Base-by-base conservation (phyloP, 2,329 filamentous ascomycete genomes). In the Myriosclerotinia duriaeana region DNA sequence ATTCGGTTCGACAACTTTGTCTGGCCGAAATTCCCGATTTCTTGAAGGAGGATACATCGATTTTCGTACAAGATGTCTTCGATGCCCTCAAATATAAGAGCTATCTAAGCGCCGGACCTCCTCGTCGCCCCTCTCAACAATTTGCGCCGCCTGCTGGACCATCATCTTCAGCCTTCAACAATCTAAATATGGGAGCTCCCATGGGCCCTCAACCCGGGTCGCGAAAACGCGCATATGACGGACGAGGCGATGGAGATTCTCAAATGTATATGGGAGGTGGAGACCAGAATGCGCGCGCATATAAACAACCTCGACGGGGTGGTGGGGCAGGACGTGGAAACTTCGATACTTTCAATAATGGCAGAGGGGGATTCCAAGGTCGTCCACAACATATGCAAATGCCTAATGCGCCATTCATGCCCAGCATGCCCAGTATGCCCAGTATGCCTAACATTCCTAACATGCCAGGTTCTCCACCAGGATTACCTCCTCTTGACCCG, bases 11-110 rank as follows among this genome's bases (percentile, higher is more conserved):
- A 73, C 80, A 83, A 72, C 84, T 89, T 62, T 92, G 89, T 77
- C 83, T 91, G 74, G 82, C 85, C 64, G 89, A 92, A 76, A 87
- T 94, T 52, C 84, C 85, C 2, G 90, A 93, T 75, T 94, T 94
- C 75, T 78, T 94, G 22, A 86, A 86, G 73, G 88, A 92, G 73
- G 86, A 88, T 72, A 83, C 87, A 1, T 77, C 79, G 5, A 74
- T 80, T 2, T 93, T 94, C 71, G 87, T 92, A 44, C 81, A 88
- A 73, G 89, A 93, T 72, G 83, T 93, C 26, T 89, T 93, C 73
- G 78, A 84, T 61, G 85, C 86, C 6, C 83, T 94, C 67, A 78
- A 83, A 54, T 84, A 84, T 74, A 88, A 85, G 73, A 82, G 83
- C 6, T 90, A 88, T 75, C 74, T 85, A 2, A 85, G 84, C 42